Evolutionary conservation across 2,329 filamentous ascomycete genomes (phyloP), one percentile per base, ranked within the genome.

Genomic region (Colletotrichum somersetense): DNA sequence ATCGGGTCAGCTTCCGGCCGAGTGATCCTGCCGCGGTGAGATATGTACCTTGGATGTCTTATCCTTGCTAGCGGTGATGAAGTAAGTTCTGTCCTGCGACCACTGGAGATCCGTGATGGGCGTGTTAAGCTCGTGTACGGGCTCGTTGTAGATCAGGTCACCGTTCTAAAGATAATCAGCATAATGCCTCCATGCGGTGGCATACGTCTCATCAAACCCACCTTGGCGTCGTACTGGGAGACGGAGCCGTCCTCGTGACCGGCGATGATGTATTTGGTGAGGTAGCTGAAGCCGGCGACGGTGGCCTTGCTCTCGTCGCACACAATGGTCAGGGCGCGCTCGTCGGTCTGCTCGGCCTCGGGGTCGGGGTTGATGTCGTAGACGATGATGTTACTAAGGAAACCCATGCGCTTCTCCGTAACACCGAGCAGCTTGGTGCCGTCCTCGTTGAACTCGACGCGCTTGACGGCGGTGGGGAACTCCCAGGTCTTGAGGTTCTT

Each of bases 391-490:
- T 95, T 97, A 81, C 94, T 94, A 76, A 98, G 88, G 85, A 94
- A 96, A 77, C 96, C 96, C 91, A 97, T 97, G 79, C 96, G 94
- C 92, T 98, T 97, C 88, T 99, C 96, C 66, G 96, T 99, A 75
- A 99, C 95, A 75, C 94, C 96, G 76, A 99, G 87, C 78, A 99
- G 88, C 85, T 93, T 91, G 80, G 90, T 92, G 79, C 96, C 96
- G 84, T 99, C 96, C 79, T 97, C 93, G 81, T 91, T 95, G 88
- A 99, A 99, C 85, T 98, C 96, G 82, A 97, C 95, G 79, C 96
- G 91, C 91, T 99, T 98, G 83, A 99, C 94, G 75, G 95, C 95
- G 56, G 96, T 98, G 73, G 93, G 91, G 85, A 98, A 98, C 77
- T 99, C 95, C 96, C 96, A 99, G 69, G 93, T 93, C 91, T 98